phyloP scores from a whole-genome alignment of 192 early-diverging fungal species.

The Helicostylum pulchrum region DNA sequence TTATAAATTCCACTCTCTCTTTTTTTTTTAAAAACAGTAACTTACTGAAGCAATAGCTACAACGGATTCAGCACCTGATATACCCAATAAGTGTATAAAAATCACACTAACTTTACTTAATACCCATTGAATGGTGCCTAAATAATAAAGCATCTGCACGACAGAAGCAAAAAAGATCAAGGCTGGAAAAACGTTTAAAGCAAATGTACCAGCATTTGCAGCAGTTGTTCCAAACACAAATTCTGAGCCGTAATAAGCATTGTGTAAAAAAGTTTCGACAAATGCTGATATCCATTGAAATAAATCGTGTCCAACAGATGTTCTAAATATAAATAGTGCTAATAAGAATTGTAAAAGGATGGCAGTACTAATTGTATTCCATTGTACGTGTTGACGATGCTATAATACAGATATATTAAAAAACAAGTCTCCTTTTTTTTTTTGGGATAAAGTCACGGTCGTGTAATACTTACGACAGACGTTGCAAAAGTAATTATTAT shows the following conservation, averaged over 20 bases:
- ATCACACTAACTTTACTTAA: conserved; percentile 54
- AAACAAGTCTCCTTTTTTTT: background rate
- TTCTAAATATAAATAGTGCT: conserved; percentile 75
- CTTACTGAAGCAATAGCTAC: conserved; percentile 72
- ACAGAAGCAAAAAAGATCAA: conserved; percentile 86
- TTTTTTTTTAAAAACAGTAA: background rate
- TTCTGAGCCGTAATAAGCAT: conserved; percentile 59
- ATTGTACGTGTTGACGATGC: conserved; percentile 63
- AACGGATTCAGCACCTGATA: conserved; percentile 79
- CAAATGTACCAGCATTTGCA: conserved; percentile 52
- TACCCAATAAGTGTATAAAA: conserved; percentile 65
- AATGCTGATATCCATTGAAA: conserved; percentile 67
- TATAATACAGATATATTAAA: background rate
- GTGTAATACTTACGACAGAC: conserved; percentile 44
- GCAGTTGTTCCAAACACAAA: conserved; percentile 68
- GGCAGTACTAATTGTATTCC: conserved; percentile 72
- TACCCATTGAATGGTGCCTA: conserved; percentile 81
- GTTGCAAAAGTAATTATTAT: conserved; percentile 40
- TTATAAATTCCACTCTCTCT: background rate
- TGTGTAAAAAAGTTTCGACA: conserved; percentile 58
- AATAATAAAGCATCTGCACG: conserved; percentile 80
- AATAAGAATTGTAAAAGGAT: conserved; percentile 73
- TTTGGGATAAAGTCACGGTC: background rate
- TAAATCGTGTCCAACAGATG: conserved; percentile 64
- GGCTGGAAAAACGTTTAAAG: conserved; percentile 73